These are phyloP conservation scores for Aspergillus sclerotioniger DNA, from an alignment of 495 filamentous ascomycete species.

Conservation along the genomic window DNA sequence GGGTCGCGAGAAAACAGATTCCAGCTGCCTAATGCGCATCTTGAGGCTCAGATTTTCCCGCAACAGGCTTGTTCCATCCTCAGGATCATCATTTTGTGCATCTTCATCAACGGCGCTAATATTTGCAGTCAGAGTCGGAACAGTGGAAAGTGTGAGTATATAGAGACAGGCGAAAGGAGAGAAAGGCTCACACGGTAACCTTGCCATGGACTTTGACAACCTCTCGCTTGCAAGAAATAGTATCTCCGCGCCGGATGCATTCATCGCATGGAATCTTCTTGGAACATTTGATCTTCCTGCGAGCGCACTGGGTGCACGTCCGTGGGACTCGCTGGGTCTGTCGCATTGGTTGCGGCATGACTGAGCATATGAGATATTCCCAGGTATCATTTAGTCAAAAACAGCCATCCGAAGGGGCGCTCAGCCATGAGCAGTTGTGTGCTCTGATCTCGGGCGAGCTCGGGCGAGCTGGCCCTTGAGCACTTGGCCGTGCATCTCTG, in stretches of 20 bases:
- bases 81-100: not conserved
- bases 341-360: conserved; percentile 2
- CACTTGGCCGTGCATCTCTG: not conserved
- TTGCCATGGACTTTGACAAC: conserved; percentile 8
- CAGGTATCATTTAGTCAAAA: not conserved
- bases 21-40: not conserved
- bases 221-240: not conserved
- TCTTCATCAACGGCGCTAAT: not conserved
- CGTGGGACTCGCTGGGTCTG: conserved; percentile 8
- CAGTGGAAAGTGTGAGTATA: not conserved
- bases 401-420: not conserved
- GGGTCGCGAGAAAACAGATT: not conserved
- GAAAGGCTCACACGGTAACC: conserved; percentile 2
- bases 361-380: not conserved
- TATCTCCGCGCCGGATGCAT: conserved; percentile 3
- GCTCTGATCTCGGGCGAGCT: not conserved
- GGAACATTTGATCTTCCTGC: conserved; percentile 4
- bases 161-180: not conserved
- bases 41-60: not conserved
- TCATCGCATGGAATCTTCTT: conserved; percentile 7
- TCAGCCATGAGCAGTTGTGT: not conserved
- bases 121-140: not conserved
- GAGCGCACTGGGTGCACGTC: not conserved
- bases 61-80: not conserved
- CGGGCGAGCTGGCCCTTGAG: not conserved